Evolutionary conservation across 2,329 filamentous ascomycete genomes (phyloP), one percentile per base, ranked within the genome.

Genomic region (Hypocrella siamensis): DNA sequence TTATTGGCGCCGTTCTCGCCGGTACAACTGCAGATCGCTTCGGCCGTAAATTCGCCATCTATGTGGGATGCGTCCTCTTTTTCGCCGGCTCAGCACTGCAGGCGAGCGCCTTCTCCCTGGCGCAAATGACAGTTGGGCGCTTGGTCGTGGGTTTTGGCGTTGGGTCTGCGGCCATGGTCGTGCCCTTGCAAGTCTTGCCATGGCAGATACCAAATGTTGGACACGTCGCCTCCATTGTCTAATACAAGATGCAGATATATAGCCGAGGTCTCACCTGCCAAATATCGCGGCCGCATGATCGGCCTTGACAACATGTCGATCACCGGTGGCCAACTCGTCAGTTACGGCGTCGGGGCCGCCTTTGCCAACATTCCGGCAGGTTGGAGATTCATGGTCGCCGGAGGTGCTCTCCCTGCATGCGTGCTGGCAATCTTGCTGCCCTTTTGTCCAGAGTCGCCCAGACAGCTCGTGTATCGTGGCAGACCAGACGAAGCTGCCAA

Each of bases 301-400:
- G 57, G 51, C 1, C 44, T 67, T 17, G 58, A 65, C 41, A 65
- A 65, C 36, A 58, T 65, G 39, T 53, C 47, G 28, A 55, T 62
- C 34, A 61, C 57, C 1, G 50, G 51, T 6, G 56, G 58, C 1
- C 54, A 60, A 21, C 48, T 62, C 7, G 35, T 62, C 3, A 47
- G 49, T 4, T 62, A 61, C 31, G 56, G 52, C 1, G 42, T 61
- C 4, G 57, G 56, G 16, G 57, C 56, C 2, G 53, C 43, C 0
- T 57, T 62, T 22, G 46, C 54, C 2, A 27, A 56, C 3, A 53
- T 62, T 0, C 37, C 46, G 7, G 45, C 56, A n/a, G 61, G 58
- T n/a, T 67, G 63, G 65, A 43, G 62, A 33, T 61, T 55, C 26
- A 65, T 66, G 55, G 61, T 65, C 4, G 63, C 55, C 0, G 48